Base-by-base conservation (phyloP, 192 early-diverging fungal species). In the Backusella westeae region DNA sequence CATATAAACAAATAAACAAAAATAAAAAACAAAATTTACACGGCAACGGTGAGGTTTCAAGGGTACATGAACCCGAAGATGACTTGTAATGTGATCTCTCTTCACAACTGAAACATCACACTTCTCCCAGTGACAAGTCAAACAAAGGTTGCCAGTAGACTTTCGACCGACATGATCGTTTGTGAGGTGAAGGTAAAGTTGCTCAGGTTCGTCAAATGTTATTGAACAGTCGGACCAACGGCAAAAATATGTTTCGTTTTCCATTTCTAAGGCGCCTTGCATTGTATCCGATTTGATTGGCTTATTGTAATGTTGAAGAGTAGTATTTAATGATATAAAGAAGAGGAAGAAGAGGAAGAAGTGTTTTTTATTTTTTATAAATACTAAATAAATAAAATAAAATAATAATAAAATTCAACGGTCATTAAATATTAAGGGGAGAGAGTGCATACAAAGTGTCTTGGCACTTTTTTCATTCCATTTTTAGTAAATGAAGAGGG, bases 11-110 rank as follows among this genome's bases (percentile, higher is more conserved):
- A 42, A 52, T 17, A 35, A 29, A 38, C 17, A 66, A 52, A n/a
- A 41, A 52, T 26, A 65, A 42, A 32, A 8, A 4, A 6, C 29
- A 53, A 41, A 26, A 8, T 6, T 39, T 86, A 94, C 93, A 66
- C 78, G 73, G 84, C 97, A 99, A 35, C 84, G 83, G 84, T 95
- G 90, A 8, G 97, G 97, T 84, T 97, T 97, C 23, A 95, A 88
- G 8, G 94, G 90, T 6, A 99, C 91, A 80, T 99, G 97, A 56
- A 97, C 93, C 71, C 96, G 87, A 75, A 98, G 83, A 78, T 99
- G 97, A n/a, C 92, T 94, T n/a, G 96, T 99, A 66, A 98, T 93
- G 81, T 99, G 97, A 83, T 99, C 97, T 75, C 97, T 85, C 87
- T 99, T 99, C 23, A 85, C 83, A 49, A 90, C 91, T 52, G 81